A percentile compares a stretch with the other conserved stretches of the same genome.
Evolutionary conservation across 306 rosid genomes (phyloP).

Genomic region (Elaeagnus macrophylla): DNA sequence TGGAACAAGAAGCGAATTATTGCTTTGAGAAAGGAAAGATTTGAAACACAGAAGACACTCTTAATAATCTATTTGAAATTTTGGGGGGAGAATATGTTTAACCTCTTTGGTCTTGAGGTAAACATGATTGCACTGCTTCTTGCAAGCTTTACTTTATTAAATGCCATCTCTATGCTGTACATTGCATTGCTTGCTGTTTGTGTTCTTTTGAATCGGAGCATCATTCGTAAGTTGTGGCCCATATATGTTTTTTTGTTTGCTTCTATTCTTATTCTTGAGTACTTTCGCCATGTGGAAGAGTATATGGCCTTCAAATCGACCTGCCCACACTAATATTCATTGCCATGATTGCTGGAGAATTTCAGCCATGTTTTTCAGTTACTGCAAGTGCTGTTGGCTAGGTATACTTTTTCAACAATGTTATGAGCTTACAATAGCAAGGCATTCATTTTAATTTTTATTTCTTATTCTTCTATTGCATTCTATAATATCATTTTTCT

Average conservation of each 20-base stretch:
- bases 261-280: constrained; percentile 74
- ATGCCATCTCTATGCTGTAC: constrained; percentile 71
- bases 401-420: constrained; percentile 53
- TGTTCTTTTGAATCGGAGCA: constrained; percentile 59
- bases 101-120: constrained; percentile 96
- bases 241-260: constrained; percentile 78
- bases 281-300: constrained; percentile 71
- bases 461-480: background rate
- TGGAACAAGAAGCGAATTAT: constrained; percentile 79
- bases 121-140: constrained; percentile 89
- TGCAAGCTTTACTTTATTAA: constrained; percentile 87
- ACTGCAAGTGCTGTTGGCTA: constrained; percentile 84
- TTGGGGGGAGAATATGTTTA: constrained; percentile 83
- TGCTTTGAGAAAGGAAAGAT: constrained; percentile 74
- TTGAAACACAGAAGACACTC: constrained; percentile 73
- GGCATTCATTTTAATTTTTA: constrained; percentile 5
- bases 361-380: constrained; percentile 51
- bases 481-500: constrained; percentile 18
- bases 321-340: constrained; percentile 28
- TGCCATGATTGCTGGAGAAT: constrained; percentile 85
- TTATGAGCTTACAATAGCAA: background rate
- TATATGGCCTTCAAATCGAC: constrained; percentile 29
- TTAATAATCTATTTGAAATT: constrained; percentile 71
- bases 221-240: constrained; percentile 73
- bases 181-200: constrained; percentile 76